Evolutionary conservation across 495 filamentous ascomycete species (phyloP), one percentile per base, ranked within the genome.

Genomic region (Pyronema domesticum): DNA sequence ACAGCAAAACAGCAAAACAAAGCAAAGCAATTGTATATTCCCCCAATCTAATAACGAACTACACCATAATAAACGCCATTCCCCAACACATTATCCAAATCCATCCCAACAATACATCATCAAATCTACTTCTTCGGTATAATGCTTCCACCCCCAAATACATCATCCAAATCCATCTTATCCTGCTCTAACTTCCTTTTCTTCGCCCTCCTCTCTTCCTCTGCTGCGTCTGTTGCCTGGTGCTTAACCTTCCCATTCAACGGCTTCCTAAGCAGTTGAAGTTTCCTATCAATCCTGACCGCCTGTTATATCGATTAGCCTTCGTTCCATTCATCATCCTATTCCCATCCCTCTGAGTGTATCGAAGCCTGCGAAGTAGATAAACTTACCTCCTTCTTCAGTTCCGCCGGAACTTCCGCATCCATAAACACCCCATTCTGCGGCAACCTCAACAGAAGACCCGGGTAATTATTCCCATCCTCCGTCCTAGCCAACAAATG

Each of bases 251-350:
- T 60, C n/a, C 54, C 54, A 17, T 76, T 76, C 15, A 78, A 73
- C 0, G 79, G 78, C 55, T 84, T 81, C 53, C 77, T 76, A 60
- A 82, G 83, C 34, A 74, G 71, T 57, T 77, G 78, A 8, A 85
- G 64, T 63, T 83, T 84, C 67, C 78, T 79, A 37, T 75, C 75
- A 35, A 80, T 78, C 18, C 69, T 68, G 17, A 50, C 30, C 3
- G 47, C 30, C 47, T 50, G 30, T 10, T 3, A 3, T 43, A 1
- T 13, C 3, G 3, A 43, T 43, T 43, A 13, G 15, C 11, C 39
- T 43, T 17, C 15, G 15, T 13, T 17, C 39, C 39, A 17, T 43
- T 6, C 39, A 1, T 14, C 15, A 47, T 17, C 45, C 45, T 42
- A 7, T 42, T 42, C 11, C 2, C 39, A 42, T 42, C 39, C 3